Evolutionary conservation across 1,139 yeast genomes (phyloP).

Genomic region (Suhomyces yuchorum): DNA sequence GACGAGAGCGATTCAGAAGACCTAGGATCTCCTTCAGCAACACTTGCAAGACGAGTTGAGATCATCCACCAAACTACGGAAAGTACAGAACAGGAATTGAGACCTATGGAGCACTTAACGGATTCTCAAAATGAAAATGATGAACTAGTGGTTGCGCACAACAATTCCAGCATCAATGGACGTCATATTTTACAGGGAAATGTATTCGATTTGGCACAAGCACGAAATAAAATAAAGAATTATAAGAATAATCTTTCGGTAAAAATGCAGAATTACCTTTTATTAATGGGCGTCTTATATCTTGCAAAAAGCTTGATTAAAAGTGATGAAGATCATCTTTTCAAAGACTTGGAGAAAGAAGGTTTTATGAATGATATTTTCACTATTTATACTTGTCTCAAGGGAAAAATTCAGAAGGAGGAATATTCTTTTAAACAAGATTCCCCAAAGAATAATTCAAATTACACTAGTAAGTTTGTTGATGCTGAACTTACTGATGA

Average conservation of each 20-base stretch:
- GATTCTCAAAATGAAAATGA: neutral
- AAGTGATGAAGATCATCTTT: conserved; percentile 46
- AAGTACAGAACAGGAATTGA: neutral
- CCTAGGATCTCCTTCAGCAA: neutral
- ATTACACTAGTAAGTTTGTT: conserved; percentile 27
- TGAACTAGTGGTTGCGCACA: neutral
- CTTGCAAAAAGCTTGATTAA: conserved; percentile 49
- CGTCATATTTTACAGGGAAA: neutral
- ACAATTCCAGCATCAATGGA: neutral
- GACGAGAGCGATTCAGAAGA: conserved; percentile 13
- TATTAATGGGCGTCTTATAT: conserved; percentile 58
- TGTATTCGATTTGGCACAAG: neutral
- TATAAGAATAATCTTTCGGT: neutral
- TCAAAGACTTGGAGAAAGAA: conserved; percentile 63
- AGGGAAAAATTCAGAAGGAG: conserved; percentile 2
- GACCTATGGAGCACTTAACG: no score
- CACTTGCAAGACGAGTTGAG: neutral
- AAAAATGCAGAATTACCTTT: conserved; percentile 15
- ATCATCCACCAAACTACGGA: neutral
- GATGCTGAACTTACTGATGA: conserved; percentile 41
- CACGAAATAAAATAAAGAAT: neutral
- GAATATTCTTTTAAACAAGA: neutral
- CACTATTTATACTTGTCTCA: conserved; percentile 11
- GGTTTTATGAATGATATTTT: conserved; percentile 64
- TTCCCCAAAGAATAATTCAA: conserved; percentile 10